phyloP scores from a whole-genome alignment of 2,329 filamentous ascomycete species.

The Ascochyta lentis region DNA sequence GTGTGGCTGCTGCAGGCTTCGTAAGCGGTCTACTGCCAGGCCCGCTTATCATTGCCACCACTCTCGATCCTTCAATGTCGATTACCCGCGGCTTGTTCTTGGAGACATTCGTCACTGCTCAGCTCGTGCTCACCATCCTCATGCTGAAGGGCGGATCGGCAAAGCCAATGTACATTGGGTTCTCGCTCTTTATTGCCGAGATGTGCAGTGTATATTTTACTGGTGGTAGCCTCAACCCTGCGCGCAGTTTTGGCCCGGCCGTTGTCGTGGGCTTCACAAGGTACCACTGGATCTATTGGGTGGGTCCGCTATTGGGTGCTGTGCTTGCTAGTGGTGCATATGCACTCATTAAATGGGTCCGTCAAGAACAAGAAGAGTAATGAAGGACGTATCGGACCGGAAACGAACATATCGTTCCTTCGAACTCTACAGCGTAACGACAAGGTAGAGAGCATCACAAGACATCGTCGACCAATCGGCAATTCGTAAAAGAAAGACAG shows the following conservation, averaged over 20 bases:
- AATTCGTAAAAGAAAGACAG: not conserved
- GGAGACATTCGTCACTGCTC: slow-evolving; percentile 43
- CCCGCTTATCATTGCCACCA: slow-evolving; percentile 31
- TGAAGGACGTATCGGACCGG: not conserved
- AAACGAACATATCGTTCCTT: not conserved
- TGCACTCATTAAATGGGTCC: slow-evolving; percentile 46
- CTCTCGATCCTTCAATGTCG: slow-evolving; percentile 31
- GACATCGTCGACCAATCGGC: not conserved
- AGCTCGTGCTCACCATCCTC: slow-evolving; percentile 45
- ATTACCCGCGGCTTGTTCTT: slow-evolving; percentile 36
- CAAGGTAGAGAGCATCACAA: not conserved
- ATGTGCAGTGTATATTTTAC: slow-evolving; percentile 57
- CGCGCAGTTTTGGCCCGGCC: slow-evolving; percentile 54
- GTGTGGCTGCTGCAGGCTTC: slow-evolving; percentile 40
- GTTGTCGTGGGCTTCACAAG: slow-evolving; percentile 49
- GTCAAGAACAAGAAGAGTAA: slow-evolving; percentile 12
- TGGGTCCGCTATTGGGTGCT: slow-evolving; percentile 51
- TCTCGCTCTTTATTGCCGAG: slow-evolving; percentile 69
- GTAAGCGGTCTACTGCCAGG: slow-evolving; percentile 42
- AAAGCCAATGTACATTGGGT: slow-evolving; percentile 75
- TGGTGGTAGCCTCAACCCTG: slow-evolving; percentile 56
- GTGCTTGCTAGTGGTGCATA: slow-evolving; percentile 58
- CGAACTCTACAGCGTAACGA: not conserved
- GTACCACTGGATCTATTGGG: slow-evolving; percentile 53
- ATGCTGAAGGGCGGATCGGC: slow-evolving; percentile 67